phyloP scores from a whole-genome alignment of 495 filamentous ascomycete genomes.

The Viridothelium virens region DNA sequence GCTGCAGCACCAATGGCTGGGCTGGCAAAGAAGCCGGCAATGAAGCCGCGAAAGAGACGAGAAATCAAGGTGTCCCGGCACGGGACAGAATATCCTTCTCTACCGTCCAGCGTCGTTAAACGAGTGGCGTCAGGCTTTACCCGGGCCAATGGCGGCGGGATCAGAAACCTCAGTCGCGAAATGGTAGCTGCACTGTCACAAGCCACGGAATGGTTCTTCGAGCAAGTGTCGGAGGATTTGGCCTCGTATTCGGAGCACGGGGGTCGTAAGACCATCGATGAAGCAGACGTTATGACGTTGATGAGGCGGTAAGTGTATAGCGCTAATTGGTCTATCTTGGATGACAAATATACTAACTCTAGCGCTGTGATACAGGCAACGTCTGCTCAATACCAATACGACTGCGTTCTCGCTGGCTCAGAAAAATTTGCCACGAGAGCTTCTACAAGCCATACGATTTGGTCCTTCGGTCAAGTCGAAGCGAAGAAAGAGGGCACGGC shows the following conservation, averaged over 20 bases:
- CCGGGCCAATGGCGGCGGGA: conserved; percentile 51
- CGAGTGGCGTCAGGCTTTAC: conserved; percentile 66
- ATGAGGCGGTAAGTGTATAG: conserved; percentile 63
- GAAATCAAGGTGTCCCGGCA: conserved; percentile 58
- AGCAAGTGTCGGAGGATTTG: conserved; percentile 73
- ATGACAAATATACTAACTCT: conserved; percentile 13
- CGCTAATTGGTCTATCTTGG: conserved; percentile 4
- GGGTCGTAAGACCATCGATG: conserved; percentile 74
- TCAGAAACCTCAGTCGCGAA: conserved; percentile 61
- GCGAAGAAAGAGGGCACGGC: conserved; percentile 35
- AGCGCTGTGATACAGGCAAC: conserved; percentile 52
- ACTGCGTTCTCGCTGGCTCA: conserved; percentile 80
- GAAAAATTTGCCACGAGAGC: conserved; percentile 69
- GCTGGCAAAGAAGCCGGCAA: conserved; percentile 26
- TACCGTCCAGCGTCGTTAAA: conserved; percentile 64
- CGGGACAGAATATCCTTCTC: conserved; percentile 65
- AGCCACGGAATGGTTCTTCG: conserved; percentile 82
- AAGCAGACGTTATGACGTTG: conserved; percentile 69
- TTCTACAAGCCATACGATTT: conserved; percentile 75
- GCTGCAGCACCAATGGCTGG: not conserved
- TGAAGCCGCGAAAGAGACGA: conserved; percentile 35
- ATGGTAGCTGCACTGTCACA: conserved; percentile 65
- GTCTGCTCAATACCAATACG: conserved; percentile 59
- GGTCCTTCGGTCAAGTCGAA: conserved; percentile 43
- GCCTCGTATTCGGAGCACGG: conserved; percentile 74